Evolutionary conservation across 2,329 filamentous ascomycete genomes (phyloP).

Genomic region (Cladosporium sp.): DNA sequence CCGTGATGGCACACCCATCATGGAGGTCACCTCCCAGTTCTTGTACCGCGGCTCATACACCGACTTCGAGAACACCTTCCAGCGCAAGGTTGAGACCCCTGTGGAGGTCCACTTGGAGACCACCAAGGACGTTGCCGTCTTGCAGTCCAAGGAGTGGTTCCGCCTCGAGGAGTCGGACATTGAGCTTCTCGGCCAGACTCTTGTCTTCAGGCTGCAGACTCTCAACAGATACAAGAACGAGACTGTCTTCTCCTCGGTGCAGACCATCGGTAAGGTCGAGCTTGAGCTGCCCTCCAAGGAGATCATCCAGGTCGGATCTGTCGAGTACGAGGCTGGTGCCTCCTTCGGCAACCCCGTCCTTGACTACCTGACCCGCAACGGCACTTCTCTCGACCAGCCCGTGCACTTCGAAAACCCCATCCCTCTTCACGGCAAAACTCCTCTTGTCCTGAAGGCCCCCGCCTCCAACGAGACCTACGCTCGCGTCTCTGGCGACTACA

Average conservation of each 20-base stretch:
- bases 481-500: slow-evolving; percentile 96
- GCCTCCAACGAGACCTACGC: slow-evolving; percentile 98
- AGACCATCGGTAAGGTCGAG: slow-evolving; percentile 89
- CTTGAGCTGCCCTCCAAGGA: slow-evolving; percentile 96
- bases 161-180: slow-evolving; percentile 79
- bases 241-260: slow-evolving; percentile 84
- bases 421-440: slow-evolving; percentile 87
- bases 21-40: slow-evolving; percentile 99
- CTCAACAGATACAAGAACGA: slow-evolving; percentile 94
- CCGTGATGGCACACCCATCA: slow-evolving; percentile 79
- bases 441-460: slow-evolving; percentile 84
- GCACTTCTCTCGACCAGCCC: slow-evolving; percentile 90
- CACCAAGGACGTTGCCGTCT: slow-evolving; percentile 86
- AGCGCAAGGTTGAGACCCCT: slow-evolving; percentile 92
- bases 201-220: slow-evolving; percentile 94
- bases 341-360: slow-evolving; percentile 97
- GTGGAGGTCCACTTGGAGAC: slow-evolving; percentile 89
- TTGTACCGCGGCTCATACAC: slow-evolving; percentile 90
- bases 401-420: slow-evolving; percentile 98
- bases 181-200: slow-evolving; percentile 86
- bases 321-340: slow-evolving; percentile 87
- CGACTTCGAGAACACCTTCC: slow-evolving; percentile 98
- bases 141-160: slow-evolving; percentile 98
- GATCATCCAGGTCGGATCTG: slow-evolving; percentile 93
- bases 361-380: slow-evolving; percentile 91